These are phyloP conservation scores for Talaromyces sp. DNA, from an alignment of 2,329 filamentous ascomycete species.

Conservation along the genomic window DNA sequence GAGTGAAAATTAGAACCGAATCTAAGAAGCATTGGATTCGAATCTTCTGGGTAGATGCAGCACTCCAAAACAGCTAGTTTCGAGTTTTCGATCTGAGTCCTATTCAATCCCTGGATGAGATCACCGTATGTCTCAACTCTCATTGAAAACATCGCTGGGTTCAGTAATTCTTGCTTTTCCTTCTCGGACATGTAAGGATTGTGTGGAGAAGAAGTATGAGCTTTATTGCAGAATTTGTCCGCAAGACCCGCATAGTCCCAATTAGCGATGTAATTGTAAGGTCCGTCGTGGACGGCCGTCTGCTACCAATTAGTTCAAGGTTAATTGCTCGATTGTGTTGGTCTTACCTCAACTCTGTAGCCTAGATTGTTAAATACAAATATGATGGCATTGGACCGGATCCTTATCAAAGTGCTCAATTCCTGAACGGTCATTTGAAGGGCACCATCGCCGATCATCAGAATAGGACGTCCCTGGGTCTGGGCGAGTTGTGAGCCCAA, in stretches of 20 bases:
- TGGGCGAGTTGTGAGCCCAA: not conserved
- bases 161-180: not conserved
- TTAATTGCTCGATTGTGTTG: not conserved
- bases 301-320: not conserved
- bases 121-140: not conserved
- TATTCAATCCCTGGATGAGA: not conserved
- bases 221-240: not conserved
- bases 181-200: not conserved
- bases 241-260: slow-evolving; percentile 48
- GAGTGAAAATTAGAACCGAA: not conserved
- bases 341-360: slow-evolving; percentile 81
- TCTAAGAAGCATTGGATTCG: not conserved
- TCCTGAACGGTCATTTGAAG: slow-evolving; percentile 83
- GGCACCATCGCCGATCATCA: slow-evolving; percentile 81
- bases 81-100: not conserved
- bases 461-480: slow-evolving; percentile 55
- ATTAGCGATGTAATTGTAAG: slow-evolving; percentile 71
- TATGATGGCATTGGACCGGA: slow-evolving; percentile 69
- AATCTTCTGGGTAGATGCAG: not conserved
- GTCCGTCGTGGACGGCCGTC: slow-evolving; percentile 59
- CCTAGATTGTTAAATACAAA: slow-evolving; percentile 81
- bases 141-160: not conserved
- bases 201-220: not conserved
- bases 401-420: slow-evolving; percentile 75
- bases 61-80: slow-evolving; percentile 1